Percentiles rank a stretch among this genome's conserved stretches.
phyloP scores from a whole-genome alignment of 1,284 basidiomycete genomes.

The Ustilago loliicola region DNA sequence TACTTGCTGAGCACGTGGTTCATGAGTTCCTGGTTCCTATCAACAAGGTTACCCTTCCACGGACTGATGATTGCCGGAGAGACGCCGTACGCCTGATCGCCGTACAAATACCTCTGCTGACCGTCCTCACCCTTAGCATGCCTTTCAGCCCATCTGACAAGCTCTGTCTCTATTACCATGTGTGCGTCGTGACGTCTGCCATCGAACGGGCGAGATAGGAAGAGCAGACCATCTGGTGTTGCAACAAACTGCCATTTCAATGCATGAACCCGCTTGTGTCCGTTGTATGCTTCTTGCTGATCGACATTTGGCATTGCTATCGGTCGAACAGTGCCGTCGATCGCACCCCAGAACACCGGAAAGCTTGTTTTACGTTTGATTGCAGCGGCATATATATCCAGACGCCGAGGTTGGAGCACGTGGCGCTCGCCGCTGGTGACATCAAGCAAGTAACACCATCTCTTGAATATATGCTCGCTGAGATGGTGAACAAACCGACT shows the following conservation, averaged over 20 bases:
- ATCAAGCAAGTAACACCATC: neutral
- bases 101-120: slow-evolving; percentile 1
- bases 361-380: neutral
- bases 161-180: neutral
- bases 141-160: neutral
- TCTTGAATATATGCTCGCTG: neutral
- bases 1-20: neutral
- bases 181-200: neutral
- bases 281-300: neutral
- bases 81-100: neutral
- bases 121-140: neutral
- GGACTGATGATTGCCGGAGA: neutral
- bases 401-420: neutral
- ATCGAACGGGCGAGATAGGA: neutral
- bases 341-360: neutral
- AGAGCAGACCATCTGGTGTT: neutral
- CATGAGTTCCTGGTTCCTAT: neutral
- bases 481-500: neutral
- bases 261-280: neutral
- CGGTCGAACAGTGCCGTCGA: neutral
- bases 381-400: neutral
- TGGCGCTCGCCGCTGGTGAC: neutral
- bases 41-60: neutral
- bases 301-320: neutral
- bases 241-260: neutral